Evolutionary conservation across 306 rosid species (phyloP), one percentile per base, ranked within the genome.

Genomic region (Cicer chorassanicum): DNA sequence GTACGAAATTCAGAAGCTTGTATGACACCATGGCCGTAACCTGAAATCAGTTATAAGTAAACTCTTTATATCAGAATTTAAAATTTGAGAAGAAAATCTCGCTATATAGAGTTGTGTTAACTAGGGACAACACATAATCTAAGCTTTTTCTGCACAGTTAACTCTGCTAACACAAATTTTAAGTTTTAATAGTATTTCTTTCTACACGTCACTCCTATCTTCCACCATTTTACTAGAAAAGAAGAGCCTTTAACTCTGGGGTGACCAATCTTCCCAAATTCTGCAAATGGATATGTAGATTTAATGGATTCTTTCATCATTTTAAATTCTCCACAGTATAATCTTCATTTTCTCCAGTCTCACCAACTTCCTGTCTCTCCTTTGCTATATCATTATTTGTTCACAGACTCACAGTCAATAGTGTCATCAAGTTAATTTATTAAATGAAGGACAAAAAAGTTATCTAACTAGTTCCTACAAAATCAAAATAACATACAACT

Each of bases 1-100:
- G 97, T 91, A 71, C 98, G 98, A 77, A 91, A 94, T 76, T 94
- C 97, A 38, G 97, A 91, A 50, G 98, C 98, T 84, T 29, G 84
- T 72, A 94, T 87, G 66, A 94, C 79, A 82, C 96, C 95, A 72
- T 82, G 80, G 76, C 81, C 82, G 67, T 87, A 94, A 78, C 97
- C 98, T 94, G 90, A 70, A 84, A 84, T 10, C 82, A 65, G 60
- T 80, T 1, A 68, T 51, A 72, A 24, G 63, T 40, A 76, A 86
- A 70, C 44, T 40, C 53, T 66, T 57, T 7, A 53, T 53, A 77
- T 71, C 59, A 63, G 55, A 43, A 61, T 80, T 74, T 39, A 53
- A 68, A 77, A 43, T 44, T 68, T 74, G 42, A 63, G 64, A 50
- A 14, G 73, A 36, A 8, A 43, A 36, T 9, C 9, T 57, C 12